Conservation (phyloP, 257 asterid genomes). For the Nicotiana benthamiana region DNA sequence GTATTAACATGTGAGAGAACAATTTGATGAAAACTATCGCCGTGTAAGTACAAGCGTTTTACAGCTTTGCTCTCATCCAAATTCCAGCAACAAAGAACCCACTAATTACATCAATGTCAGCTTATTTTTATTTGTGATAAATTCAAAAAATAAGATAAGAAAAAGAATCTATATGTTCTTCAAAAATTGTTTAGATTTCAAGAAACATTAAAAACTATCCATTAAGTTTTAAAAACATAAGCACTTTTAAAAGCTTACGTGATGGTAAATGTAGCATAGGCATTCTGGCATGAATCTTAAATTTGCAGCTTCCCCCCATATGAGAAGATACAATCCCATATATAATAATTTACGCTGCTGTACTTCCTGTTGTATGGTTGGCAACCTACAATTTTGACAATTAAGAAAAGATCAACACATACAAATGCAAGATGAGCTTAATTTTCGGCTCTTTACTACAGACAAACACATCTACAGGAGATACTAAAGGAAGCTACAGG, state of each 20-base stretch:
- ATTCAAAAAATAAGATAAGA: background rate
- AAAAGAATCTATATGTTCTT: background rate
- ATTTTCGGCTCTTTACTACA: background rate
- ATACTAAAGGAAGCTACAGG: background rate
- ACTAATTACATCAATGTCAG: background rate
- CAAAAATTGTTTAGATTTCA: too few relatives aligned
- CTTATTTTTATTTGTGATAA: background rate
- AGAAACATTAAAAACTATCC: background rate
- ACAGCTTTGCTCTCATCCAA: background rate
- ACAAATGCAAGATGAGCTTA: background rate
- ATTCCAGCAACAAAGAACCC: background rate
- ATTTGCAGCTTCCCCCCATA: constrained; percentile 99
- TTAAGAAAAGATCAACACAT: constrained; percentile 12
- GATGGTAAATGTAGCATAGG: constrained; percentile 95
- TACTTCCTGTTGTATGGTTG: constrained; percentile 97
- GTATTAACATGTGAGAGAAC: background rate
- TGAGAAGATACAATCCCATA: constrained; percentile 89
- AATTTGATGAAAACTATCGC: background rate
- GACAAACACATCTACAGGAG: background rate
- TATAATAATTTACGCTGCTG: constrained; percentile 91
- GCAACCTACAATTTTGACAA: constrained; percentile 54
- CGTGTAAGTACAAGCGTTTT: background rate
- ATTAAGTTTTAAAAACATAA: background rate
- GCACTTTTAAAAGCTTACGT: constrained; percentile 45
- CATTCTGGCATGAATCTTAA: constrained; percentile 98